A percentile compares a stretch with the other conserved stretches of the same genome.
These are phyloP conservation scores for Aspergillus felis DNA, from an alignment of 2,329 filamentous ascomycete genomes.

Conservation along the genomic window DNA sequence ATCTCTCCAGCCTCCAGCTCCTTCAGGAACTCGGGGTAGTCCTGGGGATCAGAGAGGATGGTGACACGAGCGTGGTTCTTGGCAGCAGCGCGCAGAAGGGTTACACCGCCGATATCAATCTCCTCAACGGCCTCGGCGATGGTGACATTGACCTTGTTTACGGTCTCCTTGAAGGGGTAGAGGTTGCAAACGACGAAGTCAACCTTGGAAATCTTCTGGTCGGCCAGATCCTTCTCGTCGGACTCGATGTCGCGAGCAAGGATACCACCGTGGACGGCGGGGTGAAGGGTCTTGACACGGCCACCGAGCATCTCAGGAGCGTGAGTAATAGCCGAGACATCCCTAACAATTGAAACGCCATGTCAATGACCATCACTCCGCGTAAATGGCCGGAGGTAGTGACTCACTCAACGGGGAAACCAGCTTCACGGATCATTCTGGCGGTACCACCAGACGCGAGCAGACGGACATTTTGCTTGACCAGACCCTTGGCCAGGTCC, in stretches of 20 bases:
- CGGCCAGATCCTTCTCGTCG: conserved; percentile 93
- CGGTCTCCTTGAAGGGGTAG: conserved; percentile 98
- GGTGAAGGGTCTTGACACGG: conserved; percentile 92
- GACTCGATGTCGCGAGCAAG: conserved; percentile 90
- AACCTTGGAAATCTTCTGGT: conserved; percentile 92
- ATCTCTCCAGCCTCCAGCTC: conserved; percentile 86
- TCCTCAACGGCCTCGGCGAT: conserved; percentile 96
- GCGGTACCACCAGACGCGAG: conserved; percentile 93
- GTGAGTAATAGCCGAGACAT: conserved; percentile 94
- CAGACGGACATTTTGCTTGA: conserved; percentile 84
- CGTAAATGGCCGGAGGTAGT: neutral
- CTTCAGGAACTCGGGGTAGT: conserved; percentile 91
- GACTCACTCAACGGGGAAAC: conserved; percentile 86
- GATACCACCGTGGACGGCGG: conserved; percentile 79
- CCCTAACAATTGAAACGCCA: conserved; percentile 49
- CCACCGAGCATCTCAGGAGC: conserved; percentile 96
- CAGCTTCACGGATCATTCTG: conserved; percentile 93
- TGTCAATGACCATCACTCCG: conserved; percentile 6
- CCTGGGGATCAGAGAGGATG: conserved; percentile 87
- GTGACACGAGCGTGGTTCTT: conserved; percentile 97
- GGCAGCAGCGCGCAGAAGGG: conserved; percentile 88
- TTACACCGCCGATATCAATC: conserved; percentile 97
- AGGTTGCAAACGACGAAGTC: conserved; percentile 98
- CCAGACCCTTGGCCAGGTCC: conserved; percentile 85
- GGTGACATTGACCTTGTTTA: conserved; percentile 95